phyloP scores from a whole-genome alignment of 176 grass and related monocot genomes.

The Zoysia pacifica region DNA sequence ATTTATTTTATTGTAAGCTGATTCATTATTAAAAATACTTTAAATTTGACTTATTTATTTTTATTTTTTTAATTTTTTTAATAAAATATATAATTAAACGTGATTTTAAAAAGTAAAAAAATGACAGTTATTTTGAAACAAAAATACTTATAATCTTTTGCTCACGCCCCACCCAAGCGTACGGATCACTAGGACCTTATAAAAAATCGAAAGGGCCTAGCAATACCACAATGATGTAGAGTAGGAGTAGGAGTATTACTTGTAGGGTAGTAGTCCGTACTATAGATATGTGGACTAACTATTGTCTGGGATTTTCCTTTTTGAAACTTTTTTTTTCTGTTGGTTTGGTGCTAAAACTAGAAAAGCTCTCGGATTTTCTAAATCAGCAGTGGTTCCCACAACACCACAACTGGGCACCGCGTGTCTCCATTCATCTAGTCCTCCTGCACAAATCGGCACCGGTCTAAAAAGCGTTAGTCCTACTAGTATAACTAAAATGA shows the following conservation, averaged over 20 bases:
- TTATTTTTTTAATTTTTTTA: no score
- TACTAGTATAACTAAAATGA: neutral
- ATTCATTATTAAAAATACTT: no score
- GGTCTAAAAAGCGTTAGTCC: constrained; percentile 3
- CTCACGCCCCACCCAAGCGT: neutral
- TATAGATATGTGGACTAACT: neutral
- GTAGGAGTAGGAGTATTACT: no score
- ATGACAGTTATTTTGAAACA: no score
- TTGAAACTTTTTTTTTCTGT: neutral
- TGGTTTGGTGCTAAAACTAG: constrained; percentile 17
- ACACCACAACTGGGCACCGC: constrained; percentile 13
- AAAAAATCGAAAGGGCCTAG: neutral
- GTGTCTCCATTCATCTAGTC: neutral
- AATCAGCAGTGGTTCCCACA: neutral
- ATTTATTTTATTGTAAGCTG: no score
- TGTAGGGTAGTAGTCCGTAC: no score
- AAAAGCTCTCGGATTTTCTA: constrained; percentile 8
- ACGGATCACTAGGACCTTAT: neutral
- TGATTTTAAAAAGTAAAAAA: no score
- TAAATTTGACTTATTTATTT: no score
- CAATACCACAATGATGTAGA: neutral
- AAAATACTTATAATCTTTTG: neutral
- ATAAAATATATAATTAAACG: no score
- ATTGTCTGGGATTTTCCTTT: neutral
- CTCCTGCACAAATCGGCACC: neutral